These are phyloP conservation scores for Castanopsis chinensis DNA, from an alignment of 306 rosid genomes.

Conservation along the genomic window DNA sequence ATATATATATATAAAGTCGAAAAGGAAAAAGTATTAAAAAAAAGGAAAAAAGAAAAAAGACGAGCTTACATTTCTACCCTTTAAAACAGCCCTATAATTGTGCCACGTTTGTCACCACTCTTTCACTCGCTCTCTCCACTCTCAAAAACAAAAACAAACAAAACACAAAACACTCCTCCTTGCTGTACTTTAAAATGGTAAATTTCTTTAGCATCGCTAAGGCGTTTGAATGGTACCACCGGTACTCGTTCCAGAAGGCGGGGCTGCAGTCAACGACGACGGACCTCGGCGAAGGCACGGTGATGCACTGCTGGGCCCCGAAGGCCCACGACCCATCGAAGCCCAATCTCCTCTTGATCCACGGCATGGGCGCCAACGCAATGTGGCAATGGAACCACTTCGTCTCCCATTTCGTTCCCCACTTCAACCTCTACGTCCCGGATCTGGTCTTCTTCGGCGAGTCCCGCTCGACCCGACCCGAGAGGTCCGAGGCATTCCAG, in stretches of 20 bases:
- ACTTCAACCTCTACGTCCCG: constrained; percentile 86
- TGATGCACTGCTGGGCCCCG: constrained; percentile 91
- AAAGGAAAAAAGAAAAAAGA: too few species aligned
- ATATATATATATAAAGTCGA: too few species aligned
- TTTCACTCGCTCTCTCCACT: too few species aligned
- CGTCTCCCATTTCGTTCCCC: constrained; percentile 48
- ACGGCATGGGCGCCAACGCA: constrained; percentile 92
- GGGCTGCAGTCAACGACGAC: constrained; percentile 77
- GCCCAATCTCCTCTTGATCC: constrained; percentile 67
- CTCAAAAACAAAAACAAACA: too few species aligned
- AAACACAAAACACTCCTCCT: too few species aligned
- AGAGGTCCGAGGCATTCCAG: constrained; percentile 68
- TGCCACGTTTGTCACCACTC: too few species aligned
- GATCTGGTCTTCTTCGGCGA: constrained; percentile 88
- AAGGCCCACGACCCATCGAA: constrained; percentile 35
- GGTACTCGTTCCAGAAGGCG: constrained; percentile 51
- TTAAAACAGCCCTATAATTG: too few species aligned
- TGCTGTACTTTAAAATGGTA: constrained; percentile 25
- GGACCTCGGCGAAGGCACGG: constrained; percentile 72
- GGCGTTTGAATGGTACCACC: constrained; percentile 42
- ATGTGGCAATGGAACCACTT: constrained; percentile 91
- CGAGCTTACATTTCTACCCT: too few species aligned
- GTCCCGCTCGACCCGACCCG: constrained; percentile 60
- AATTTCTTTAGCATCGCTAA: constrained; percentile 53
- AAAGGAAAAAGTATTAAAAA: too few species aligned